Percentiles rank a stretch among this genome's conserved stretches.
These are phyloP conservation scores for Citrullus colocynthis DNA, from an alignment of 306 rosid species.

Conservation along the genomic window DNA sequence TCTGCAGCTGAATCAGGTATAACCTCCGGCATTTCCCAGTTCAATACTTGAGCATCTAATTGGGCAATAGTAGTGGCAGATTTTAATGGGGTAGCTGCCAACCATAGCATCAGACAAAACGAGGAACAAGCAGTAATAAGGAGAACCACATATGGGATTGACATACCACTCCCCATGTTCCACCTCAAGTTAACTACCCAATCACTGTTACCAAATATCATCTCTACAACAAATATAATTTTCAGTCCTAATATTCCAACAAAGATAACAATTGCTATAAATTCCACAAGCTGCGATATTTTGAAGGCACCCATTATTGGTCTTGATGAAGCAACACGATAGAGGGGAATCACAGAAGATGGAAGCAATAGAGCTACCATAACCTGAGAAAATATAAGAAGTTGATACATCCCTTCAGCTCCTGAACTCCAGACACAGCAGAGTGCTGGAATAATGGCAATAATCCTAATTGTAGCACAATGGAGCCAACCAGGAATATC, in stretches of 20 bases:
- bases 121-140: conserved; percentile 40
- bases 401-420: conserved; percentile 86
- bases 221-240: conserved; percentile 62
- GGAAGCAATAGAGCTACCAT: conserved; percentile 79
- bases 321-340: conserved; percentile 70
- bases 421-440: conserved; percentile 86
- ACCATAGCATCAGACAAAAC: conserved; percentile 69
- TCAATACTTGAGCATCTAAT: conserved; percentile 39
- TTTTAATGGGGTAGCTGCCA: conserved; percentile 74
- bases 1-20: conserved; percentile 10
- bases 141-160: conserved; percentile 40
- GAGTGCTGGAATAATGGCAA: conserved; percentile 76
- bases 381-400: conserved; percentile 76
- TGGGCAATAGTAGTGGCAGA: conserved; percentile 58
- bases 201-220: conserved; percentile 80
- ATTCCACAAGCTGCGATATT: conserved; percentile 60
- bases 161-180: conserved; percentile 46
- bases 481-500: conserved; percentile 97
- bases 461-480: conserved; percentile 71
- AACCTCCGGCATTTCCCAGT: conserved; percentile 33
- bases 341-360: conserved; percentile 84
- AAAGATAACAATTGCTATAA: conserved; percentile 43
- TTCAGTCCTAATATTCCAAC: conserved; percentile 82
- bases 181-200: conserved; percentile 74
- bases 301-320: conserved; percentile 75